Evolutionary conservation across 2,329 filamentous ascomycete species (phyloP), one percentile per base, ranked within the genome.

Genomic region (Pseudogymnoascus sp.): DNA sequence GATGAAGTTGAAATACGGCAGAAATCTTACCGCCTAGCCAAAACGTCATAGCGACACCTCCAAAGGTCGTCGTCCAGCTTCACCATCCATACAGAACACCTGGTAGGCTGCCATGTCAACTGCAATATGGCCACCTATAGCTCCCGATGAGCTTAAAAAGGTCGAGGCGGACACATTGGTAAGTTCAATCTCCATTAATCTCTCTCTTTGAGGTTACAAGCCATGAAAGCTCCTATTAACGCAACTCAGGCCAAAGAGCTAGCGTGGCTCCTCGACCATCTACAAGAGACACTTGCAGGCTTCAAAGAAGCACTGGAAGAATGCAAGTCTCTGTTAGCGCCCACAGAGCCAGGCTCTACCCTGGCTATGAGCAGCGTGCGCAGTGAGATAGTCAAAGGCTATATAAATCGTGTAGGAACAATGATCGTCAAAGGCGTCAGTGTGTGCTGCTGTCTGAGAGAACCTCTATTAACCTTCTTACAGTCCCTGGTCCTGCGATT

Each of bases 331-430:
- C 82, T 97, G 25, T 85, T 99, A 31, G 88, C 91, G 6, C 92
- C 93, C 1, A 82, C 87, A 65, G 91, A 96, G 71, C 87, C 88
- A 0, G 92, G 92, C 7, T 92, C 87, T 69, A 99, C 93, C 0
- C 84, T 99, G 29, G 92, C 94, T 31, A 82, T 99, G 67, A 94
- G 89, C 65, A 95, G 92, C 12, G 83, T 88, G 62, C 85, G 92
- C 62, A 93, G 90, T 61, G 94, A 99, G 77, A 86, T 84, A 67
- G 86, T 97, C 65, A 99, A 99, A 74, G 94, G 94, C 15, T 90
- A 91, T 69, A 85, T 97, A 64, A 97, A 93, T 1, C 85, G 94
- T 61, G 85, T 96, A 36, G 94, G 94, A 39, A 90, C 90, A n/a
- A 86, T 88, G 60, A 88, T 99, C 66, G 88, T 96, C 65, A 96